Base-by-base conservation (phyloP, 768 basidiomycete genomes). In the Pleurotus platypus region DNA sequence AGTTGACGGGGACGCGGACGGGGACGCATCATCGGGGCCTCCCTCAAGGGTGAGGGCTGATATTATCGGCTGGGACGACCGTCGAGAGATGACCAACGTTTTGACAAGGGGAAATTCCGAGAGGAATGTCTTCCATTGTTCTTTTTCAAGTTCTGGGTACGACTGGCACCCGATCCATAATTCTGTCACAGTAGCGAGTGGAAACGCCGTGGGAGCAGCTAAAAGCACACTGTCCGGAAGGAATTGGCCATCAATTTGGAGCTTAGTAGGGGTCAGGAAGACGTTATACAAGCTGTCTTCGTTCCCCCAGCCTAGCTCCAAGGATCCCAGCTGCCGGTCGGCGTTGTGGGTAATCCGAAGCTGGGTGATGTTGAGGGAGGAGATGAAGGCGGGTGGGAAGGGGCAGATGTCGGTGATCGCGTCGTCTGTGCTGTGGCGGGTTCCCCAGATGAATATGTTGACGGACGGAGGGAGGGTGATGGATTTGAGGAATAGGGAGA, bases 321-420 rank as follows among this genome's bases (percentile, higher is more conserved):
- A 30, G 15, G 51, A 54, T 7, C 51, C 51, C 5, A 54, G 51
- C 11, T 54, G 51, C 9, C 51, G 51, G 22, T 54, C 51, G 4
- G 51, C 20, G 39, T 54, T 54, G 18, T 54, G 51, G n/a, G 51
- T 54, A 20, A 54, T 54, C 5, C 51, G 51, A 22, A 54, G 51
- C 7, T 54, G 38, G 35, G 51, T 54, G 9, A 54, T 54, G 39
- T 54, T 54, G 37, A 54, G 39, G 51, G 51, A 54, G n/a, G 51
- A 22, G 15, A 54, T 39, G 20, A 54, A 39, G 35, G 13, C 24
- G 12, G 51, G 51, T 3, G 37, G 18, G 51, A 54, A 54, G n/a
- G 51, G 51, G 51, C 51, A 54, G 16, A 54, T 54, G 15, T 54
- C 38, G 11, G 51, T n/a, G 18, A 54, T 39, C n/a, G 51, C 26